phyloP scores from a whole-genome alignment of 192 early-diverging fungal species.

The Phycomyces nitens region DNA sequence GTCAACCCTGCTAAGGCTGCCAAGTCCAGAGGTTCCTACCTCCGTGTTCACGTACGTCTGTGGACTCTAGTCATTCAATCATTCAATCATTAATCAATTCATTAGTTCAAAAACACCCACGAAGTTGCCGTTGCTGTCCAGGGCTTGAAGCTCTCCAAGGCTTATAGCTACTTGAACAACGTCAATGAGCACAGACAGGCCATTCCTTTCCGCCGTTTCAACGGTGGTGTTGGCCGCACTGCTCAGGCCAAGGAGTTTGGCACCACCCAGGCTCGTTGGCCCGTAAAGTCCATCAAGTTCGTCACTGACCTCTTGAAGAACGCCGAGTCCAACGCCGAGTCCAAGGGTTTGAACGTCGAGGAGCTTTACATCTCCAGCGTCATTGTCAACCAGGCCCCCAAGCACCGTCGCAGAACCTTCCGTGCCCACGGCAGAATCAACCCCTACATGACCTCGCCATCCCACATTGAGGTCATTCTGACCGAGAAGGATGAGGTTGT shows the following conservation, averaged over 20 bases:
- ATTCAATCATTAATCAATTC: background rate
- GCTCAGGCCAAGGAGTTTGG: slow-evolving; percentile 93
- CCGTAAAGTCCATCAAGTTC: slow-evolving; percentile 91
- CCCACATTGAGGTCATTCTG: slow-evolving; percentile 92
- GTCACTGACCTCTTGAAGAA: slow-evolving; percentile 90
- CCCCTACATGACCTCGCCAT: slow-evolving; percentile 88
- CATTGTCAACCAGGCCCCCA: slow-evolving; percentile 94
- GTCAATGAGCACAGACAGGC: slow-evolving; percentile 95
- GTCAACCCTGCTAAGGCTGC: slow-evolving; percentile 78
- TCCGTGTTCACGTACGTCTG: slow-evolving; percentile 68
- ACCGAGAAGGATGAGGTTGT: slow-evolving; percentile 83
- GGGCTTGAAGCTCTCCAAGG: slow-evolving; percentile 87
- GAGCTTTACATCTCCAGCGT: slow-evolving; percentile 88
- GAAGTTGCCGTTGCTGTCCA: slow-evolving; percentile 90
- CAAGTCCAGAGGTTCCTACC: slow-evolving; percentile 87
- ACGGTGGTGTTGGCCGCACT: slow-evolving; percentile 91
- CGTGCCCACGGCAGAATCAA: slow-evolving; percentile 95
- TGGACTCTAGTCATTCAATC: slow-evolving; percentile 2
- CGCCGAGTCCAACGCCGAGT: slow-evolving; percentile 92
- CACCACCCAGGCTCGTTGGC: slow-evolving; percentile 88
- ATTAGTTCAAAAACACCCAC: slow-evolving; percentile 92
- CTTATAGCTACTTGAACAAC: slow-evolving; percentile 83
- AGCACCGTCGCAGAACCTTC: slow-evolving; percentile 91
- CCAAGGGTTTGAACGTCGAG: slow-evolving; percentile 87
- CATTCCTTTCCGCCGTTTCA: slow-evolving; percentile 93